These are phyloP conservation scores for Theobroma grandiflorum DNA, from an alignment of 441 rosid genomes.

Conservation along the genomic window DNA sequence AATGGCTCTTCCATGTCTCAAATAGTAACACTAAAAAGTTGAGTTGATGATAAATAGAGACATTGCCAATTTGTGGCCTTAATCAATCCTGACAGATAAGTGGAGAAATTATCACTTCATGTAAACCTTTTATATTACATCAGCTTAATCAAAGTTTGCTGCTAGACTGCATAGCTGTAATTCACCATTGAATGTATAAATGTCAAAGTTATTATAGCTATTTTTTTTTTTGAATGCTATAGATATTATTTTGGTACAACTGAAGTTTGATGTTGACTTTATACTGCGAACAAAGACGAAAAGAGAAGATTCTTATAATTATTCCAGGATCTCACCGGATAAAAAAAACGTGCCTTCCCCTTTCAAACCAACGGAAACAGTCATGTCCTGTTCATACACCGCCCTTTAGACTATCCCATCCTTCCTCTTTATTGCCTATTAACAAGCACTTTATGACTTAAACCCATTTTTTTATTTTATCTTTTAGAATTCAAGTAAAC, in stretches of 20 bases:
- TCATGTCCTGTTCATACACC: background rate
- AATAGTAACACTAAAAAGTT: too few relatives aligned
- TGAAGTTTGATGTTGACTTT: background rate
- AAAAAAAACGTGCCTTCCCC: background rate
- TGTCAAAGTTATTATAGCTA: too few relatives aligned
- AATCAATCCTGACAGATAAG: background rate
- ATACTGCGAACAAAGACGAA: background rate
- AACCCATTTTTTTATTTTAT: too few relatives aligned
- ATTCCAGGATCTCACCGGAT: background rate
- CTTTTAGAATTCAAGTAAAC: background rate
- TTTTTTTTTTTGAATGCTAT: too few relatives aligned
- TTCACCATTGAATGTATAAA: background rate
- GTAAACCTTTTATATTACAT: background rate
- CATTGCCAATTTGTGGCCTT: background rate
- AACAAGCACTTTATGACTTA: too few relatives aligned
- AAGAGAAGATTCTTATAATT: background rate
- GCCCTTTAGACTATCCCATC: too few relatives aligned
- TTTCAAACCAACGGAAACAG: background rate
- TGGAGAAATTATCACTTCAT: too few relatives aligned
- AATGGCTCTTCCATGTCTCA: background rate
- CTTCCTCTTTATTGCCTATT: too few relatives aligned
- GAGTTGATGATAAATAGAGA: background rate
- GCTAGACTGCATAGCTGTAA: background rate
- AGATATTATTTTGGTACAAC: background rate
- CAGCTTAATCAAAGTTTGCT: background rate